These are phyloP conservation scores for Penicillium psychrofluorescens DNA, from an alignment of 495 filamentous ascomycete genomes.

Conservation along the genomic window DNA sequence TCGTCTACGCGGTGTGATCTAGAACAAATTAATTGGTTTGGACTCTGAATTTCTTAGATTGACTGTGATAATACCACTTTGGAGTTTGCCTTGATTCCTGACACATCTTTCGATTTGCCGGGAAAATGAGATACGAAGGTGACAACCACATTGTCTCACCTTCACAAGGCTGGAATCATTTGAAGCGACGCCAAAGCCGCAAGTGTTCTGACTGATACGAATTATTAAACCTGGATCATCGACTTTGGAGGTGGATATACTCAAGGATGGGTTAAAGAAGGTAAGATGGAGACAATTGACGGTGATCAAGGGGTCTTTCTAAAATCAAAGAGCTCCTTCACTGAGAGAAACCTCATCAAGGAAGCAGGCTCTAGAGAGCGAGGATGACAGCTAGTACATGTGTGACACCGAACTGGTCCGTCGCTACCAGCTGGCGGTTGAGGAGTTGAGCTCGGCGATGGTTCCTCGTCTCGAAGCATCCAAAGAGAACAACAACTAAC, in stretches of 20 bases:
- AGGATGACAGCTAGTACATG: too few species aligned
- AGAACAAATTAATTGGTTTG: too few species aligned
- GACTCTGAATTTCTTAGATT: neutral
- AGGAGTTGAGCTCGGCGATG: too few species aligned
- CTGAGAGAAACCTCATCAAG: too few species aligned
- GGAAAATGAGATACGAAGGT: neutral
- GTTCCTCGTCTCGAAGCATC: too few species aligned
- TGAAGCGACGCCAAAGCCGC: conserved; percentile 42
- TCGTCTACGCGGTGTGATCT: too few species aligned
- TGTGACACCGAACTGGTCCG: too few species aligned
- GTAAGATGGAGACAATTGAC: conserved; percentile 27
- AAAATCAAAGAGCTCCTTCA: too few species aligned
- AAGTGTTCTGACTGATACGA: conserved; percentile 38
- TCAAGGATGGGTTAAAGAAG: conserved; percentile 31
- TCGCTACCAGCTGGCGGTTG: too few species aligned
- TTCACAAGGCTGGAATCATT: conserved; percentile 15
- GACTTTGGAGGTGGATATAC: conserved; percentile 42
- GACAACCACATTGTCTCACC: neutral
- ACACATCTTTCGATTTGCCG: neutral
- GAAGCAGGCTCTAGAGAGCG: too few species aligned
- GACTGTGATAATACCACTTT: neutral
- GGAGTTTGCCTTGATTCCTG: neutral
- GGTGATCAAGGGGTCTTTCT: conserved; percentile 17
- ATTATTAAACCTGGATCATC: conserved; percentile 37
- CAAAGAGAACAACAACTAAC: too few species aligned